phyloP scores from a whole-genome alignment of 768 basidiomycete genomes.

The Lentinula guzmanii region DNA sequence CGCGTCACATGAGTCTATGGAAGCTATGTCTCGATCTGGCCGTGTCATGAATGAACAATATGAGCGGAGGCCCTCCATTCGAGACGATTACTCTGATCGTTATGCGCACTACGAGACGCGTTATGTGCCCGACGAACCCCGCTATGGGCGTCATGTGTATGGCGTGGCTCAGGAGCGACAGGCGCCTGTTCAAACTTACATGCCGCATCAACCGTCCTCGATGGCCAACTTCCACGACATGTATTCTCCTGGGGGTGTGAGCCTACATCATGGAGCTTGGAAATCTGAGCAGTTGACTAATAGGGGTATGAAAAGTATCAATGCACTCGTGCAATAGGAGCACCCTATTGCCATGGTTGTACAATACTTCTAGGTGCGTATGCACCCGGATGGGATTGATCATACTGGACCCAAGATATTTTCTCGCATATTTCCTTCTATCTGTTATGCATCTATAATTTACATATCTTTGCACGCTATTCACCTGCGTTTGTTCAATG shows the following conservation, averaged over 20 bases:
- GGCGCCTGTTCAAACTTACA: conserved; percentile 1
- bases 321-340: conserved; percentile 4
- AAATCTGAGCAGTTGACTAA: background rate
- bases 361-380: background rate
- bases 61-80: background rate
- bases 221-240: background rate
- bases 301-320: conserved; percentile 6
- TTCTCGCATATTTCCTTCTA: background rate
- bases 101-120: background rate
- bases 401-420: too few species aligned
- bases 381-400: too few species aligned
- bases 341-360: background rate
- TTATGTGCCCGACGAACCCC: conserved; percentile 2
- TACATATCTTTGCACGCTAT: background rate
- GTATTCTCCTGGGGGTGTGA: background rate
- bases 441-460: background rate
- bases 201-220: background rate
- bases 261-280: conserved; percentile 6
- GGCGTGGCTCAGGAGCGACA: background rate
- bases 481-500: background rate
- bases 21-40: background rate
- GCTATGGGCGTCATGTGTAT: background rate
- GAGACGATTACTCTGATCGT: background rate
- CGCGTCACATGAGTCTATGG: background rate
- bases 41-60: background rate